phyloP scores from a whole-genome alignment of 345 rosid species.

The Noccaea bulbosa region DNA sequence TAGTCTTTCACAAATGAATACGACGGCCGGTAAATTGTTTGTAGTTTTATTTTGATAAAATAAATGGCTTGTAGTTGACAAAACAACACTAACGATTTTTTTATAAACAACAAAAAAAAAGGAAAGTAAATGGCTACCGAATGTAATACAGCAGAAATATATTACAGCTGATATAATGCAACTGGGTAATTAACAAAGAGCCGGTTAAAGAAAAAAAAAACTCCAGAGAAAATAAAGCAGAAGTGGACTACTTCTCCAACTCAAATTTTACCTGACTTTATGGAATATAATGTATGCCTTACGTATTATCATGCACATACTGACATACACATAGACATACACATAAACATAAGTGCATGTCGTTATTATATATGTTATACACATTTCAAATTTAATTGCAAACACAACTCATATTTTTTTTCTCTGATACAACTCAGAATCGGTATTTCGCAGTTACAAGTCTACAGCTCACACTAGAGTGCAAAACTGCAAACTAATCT shows the following conservation, averaged over 20 bases:
- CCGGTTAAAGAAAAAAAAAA: too few relatives aligned
- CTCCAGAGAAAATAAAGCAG: not conserved
- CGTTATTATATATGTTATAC: not conserved
- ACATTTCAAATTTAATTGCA: not conserved
- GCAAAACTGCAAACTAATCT: constrained; percentile 13
- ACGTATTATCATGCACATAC: constrained; percentile 15
- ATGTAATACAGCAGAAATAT: too few relatives aligned
- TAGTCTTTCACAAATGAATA: not conserved
- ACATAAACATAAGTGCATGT: too few relatives aligned
- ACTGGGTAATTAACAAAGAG: too few relatives aligned
- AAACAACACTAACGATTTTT: too few relatives aligned
- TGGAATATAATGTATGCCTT: not conserved
- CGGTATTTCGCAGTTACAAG: constrained; percentile 17
- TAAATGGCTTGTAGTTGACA: too few relatives aligned
- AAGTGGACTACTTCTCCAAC: constrained; percentile 7
- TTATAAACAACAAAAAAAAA: too few relatives aligned
- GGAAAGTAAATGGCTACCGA: too few relatives aligned
- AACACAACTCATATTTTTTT: too few relatives aligned
- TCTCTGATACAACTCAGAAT: constrained; percentile 15
- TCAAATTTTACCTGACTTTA: not conserved
- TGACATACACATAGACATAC: not conserved
- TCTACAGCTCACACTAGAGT: not conserved
- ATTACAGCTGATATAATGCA: too few relatives aligned
- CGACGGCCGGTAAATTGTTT: too few relatives aligned
- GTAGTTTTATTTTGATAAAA: too few relatives aligned